Evolutionary conservation across 2,329 filamentous ascomycete species (phyloP).

Genomic region (Ceratocystiopsis sp.): DNA sequence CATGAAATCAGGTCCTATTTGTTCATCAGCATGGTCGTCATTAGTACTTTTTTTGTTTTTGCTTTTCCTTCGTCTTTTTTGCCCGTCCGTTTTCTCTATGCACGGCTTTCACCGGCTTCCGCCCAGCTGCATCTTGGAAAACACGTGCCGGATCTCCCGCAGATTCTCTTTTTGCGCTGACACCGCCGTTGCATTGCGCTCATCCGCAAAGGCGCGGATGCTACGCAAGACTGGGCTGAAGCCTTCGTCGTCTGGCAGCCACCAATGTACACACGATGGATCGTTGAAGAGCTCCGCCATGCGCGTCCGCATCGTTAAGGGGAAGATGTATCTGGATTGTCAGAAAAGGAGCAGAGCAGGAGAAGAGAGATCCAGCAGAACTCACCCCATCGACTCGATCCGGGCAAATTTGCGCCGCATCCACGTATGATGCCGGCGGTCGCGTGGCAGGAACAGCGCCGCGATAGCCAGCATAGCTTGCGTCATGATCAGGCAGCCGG

Average conservation of each 20-base stretch:
- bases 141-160: constrained; percentile 59
- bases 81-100: too few relatives aligned
- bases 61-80: background rate
- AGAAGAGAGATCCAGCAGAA: background rate
- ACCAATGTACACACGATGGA: constrained; percentile 61
- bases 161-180: constrained; percentile 46
- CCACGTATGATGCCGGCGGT: constrained; percentile 60
- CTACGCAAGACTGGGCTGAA: constrained; percentile 57
- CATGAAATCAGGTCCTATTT: too few relatives aligned
- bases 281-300: constrained; percentile 64
- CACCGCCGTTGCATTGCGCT: constrained; percentile 47
- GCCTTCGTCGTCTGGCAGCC: constrained; percentile 70
- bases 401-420: constrained; percentile 59
- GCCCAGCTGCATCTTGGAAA: constrained; percentile 40
- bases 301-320: constrained; percentile 52
- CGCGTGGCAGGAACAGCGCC: constrained; percentile 62
- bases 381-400: constrained; percentile 36
- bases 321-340: constrained; percentile 61
- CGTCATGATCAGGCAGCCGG: constrained; percentile 52
- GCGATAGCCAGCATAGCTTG: constrained; percentile 65
- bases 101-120: background rate
- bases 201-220: constrained; percentile 66
- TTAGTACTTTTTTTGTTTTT: background rate
- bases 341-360: background rate
- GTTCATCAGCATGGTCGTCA: too few relatives aligned